Evolutionary conservation across 1,139 yeast genomes (phyloP).

Genomic region (Protomyces pachydermus): DNA sequence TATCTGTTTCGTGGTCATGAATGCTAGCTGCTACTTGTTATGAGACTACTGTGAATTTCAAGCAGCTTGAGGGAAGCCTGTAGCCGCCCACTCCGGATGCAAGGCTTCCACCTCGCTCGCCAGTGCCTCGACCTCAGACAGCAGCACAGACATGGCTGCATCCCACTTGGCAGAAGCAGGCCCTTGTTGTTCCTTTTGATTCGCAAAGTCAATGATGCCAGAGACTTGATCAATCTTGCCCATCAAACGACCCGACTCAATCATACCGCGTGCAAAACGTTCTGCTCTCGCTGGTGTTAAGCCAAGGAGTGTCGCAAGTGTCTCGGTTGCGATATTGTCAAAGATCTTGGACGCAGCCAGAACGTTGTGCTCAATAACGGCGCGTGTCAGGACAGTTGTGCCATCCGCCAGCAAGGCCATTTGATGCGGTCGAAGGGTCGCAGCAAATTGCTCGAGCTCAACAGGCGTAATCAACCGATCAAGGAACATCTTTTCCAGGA

Average conservation of each 20-base stretch:
- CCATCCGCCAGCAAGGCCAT: constrained; percentile 37
- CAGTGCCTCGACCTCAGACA: constrained; percentile 35
- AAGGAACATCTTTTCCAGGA: constrained; percentile 38
- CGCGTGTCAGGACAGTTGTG: constrained; percentile 38
- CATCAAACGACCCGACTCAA: constrained; percentile 38
- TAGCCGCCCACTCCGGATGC: constrained; percentile 13
- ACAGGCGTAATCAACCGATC: constrained; percentile 37
- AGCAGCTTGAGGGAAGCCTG: too few relatives aligned
- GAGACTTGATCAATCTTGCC: constrained; percentile 41
- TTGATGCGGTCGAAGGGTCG: constrained; percentile 37
- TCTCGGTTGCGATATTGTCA: constrained; percentile 37
- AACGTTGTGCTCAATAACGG: constrained; percentile 41
- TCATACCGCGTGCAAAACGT: constrained; percentile 39
- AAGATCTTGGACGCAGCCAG: constrained; percentile 39
- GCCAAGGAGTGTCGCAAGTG: constrained; percentile 37
- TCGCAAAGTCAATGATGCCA: constrained; percentile 37
- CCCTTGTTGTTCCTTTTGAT: neutral
- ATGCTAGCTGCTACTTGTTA: too few relatives aligned
- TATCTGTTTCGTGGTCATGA: too few relatives aligned
- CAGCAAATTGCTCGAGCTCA: constrained; percentile 36
- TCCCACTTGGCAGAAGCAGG: constrained; percentile 37
- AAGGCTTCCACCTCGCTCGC: constrained; percentile 6
- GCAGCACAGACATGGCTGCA: constrained; percentile 36
- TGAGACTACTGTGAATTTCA: too few relatives aligned
- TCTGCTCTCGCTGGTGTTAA: constrained; percentile 37